Evolutionary conservation across 2,329 filamentous ascomycete genomes (phyloP).

Genomic region (Fusarium pseudograminearum): DNA sequence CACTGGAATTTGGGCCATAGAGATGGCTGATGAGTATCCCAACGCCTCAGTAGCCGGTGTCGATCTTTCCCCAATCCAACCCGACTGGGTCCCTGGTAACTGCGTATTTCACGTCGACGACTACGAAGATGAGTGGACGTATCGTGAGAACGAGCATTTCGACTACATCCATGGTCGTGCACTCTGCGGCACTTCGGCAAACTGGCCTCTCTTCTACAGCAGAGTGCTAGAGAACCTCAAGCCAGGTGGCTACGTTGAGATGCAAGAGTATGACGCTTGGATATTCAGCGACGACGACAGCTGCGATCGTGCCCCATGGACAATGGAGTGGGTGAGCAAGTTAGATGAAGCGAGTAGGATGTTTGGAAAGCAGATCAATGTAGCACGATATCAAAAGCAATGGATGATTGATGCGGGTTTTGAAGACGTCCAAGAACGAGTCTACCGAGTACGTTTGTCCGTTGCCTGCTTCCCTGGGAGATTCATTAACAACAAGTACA

Average conservation of each 20-base stretch:
- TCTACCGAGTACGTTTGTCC: constrained; percentile 23
- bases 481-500: not conserved
- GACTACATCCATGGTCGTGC: constrained; percentile 56
- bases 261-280: constrained; percentile 56
- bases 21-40: constrained; percentile 64
- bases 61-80: constrained; percentile 70
- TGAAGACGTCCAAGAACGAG: constrained; percentile 49
- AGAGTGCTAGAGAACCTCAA: constrained; percentile 49
- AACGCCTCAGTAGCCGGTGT: constrained; percentile 58
- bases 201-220: constrained; percentile 51
- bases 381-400: constrained; percentile 53
- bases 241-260: constrained; percentile 54
- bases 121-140: constrained; percentile 63
- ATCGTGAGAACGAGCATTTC: constrained; percentile 48
- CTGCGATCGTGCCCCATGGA: constrained; percentile 54
- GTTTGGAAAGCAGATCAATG: constrained; percentile 56
- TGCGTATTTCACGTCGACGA: constrained; percentile 75
- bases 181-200: constrained; percentile 50
- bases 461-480: fast-evolving
- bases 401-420: constrained; percentile 56
- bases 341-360: constrained; percentile 52
- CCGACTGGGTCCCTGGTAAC: constrained; percentile 67
- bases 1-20: constrained; percentile 71
- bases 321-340: constrained; percentile 55
- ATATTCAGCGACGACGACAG: constrained; percentile 56